phyloP scores from a whole-genome alignment of 768 basidiomycete genomes.

The Xerocomellus intermedius region DNA sequence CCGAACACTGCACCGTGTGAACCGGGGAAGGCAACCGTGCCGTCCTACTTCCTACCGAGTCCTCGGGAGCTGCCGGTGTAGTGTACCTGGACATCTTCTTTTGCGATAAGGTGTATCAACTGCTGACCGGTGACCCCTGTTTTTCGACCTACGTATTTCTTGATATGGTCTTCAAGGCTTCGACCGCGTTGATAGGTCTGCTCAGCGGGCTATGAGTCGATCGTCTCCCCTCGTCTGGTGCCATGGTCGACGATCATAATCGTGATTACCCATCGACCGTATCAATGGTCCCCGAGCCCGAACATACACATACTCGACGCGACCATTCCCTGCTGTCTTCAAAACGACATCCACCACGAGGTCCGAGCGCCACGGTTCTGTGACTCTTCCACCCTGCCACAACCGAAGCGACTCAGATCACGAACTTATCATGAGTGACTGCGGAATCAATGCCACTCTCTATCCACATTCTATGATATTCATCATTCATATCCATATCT shows the following conservation, averaged over 20 bases:
- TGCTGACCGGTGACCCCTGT: not conserved
- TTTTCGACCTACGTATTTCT: not conserved
- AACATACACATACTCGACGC: too few species aligned
- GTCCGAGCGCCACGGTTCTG: not conserved
- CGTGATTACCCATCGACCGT: not conserved
- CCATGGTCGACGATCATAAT: not conserved
- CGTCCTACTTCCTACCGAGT: too few species aligned
- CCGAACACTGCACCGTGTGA: not conserved
- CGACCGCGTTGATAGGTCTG: not conserved
- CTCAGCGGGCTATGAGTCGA: too few species aligned
- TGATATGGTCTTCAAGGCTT: not conserved
- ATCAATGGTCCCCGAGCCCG: not conserved
- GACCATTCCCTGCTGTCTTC: too few species aligned
- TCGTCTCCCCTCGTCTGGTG: not conserved
- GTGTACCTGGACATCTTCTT: not conserved
- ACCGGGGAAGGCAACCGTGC: not conserved
- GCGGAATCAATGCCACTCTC: not conserved
- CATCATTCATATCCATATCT: not conserved
- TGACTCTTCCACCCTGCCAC: not conserved
- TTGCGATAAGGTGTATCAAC: not conserved
- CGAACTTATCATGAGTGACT: not conserved
- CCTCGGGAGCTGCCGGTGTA: not conserved
- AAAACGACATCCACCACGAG: not conserved
- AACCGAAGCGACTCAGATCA: not conserved
- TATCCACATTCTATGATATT: not conserved